Evolutionary conservation across 352 stramenopile genomes (phyloP), one percentile per base, ranked within the genome.

Genomic region (Blastocystis sp.): DNA sequence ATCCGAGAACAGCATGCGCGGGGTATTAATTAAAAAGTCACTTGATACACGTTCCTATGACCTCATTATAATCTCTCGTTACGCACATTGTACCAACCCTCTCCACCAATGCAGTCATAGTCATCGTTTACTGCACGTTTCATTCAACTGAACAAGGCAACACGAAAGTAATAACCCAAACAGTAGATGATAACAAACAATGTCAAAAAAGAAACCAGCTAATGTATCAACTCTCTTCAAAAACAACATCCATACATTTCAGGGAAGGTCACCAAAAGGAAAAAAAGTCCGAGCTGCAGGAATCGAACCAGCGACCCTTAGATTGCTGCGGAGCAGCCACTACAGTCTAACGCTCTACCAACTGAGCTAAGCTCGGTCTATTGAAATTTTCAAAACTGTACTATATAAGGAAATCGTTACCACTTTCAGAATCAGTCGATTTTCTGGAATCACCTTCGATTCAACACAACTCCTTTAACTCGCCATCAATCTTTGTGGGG

Each of bases 41-140:
- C 5, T 3, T 3, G 78, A 89, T 22, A 59, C 33, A 24, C 78
- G 78, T 9, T 42, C 35, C 78, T 89, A 77, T 42, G 3, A 56
- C 17, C 56, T 1, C 19, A 17, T 6, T 58, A 37, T 0, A 78
- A 15, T 56, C 35, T 37, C 24, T 6, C 0, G 9, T 44, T 56
- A 15, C 66, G 17, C 33, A 82, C 73, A 51, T 35, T 53, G 33
- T 82, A 82, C 73, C 73, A 82, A 11, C 73, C 73, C 48, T 82
- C 73, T 1, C 73, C 73, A n/a, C 73, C 78, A 89, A 89, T 89
- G 30, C 78, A 89, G 64, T 89, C 51, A n/a, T 44, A 82, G 51
- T 82, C 54, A 40, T 82, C 73, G 17, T 48, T 56, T n/a, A 78
- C 19, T 6, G 66, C 24, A 78, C 27, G 19, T 33, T n/a, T 78